Base-by-base conservation (phyloP, 1,139 yeast genomes). In the Candida tetrigidarum region DNA sequence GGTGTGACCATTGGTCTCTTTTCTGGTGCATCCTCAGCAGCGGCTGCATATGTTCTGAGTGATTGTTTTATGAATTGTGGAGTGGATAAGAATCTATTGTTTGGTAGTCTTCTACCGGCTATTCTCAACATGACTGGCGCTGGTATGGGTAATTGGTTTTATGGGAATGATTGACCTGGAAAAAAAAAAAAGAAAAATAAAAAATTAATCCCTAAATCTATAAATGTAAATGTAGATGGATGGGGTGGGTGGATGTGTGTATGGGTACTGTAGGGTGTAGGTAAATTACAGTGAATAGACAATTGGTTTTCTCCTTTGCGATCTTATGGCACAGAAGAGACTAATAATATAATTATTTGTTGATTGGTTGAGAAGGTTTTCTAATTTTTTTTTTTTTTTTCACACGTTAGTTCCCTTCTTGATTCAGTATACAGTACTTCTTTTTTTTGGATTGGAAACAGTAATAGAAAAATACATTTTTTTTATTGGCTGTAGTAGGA, bases 61-160 rank as follows among this genome's bases (percentile, higher is more conserved):
- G 46, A 32, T 36, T 28, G 36, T 19, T 41, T 39, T 37, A 37
- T 39, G 39, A 37, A 20, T 37, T 39, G 42, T 5, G 47, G 20
- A 16, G 37, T 25, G n/a, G n/a, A n/a, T n/a, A n/a, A n/a, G 11
- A 22, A 15, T 5, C 30, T 36, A 10, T 25, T 36, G n/a, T 30
- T 33, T 20, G 30, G 35, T 14, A 38, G 30, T 44, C 33, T 47
- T 32, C 45, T 47, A 26, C 32, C 28, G 28, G 46, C 26, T 25
- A 49, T 44, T 49, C 52, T 50, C 38, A 50, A 50, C 52, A 50
- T 50, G 27, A 25, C 11, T 25, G 27, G 27, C 27, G n/a, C 27
- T 7, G 27, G 10, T 5, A 25, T 25, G 8, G 11, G 11, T 25
- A 34, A 12, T 8, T 5, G 22, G 12, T n/a, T 33, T 5, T 15